Evolutionary conservation across 441 rosid species (phyloP), one percentile per base, ranked within the genome.

Genomic region (Gossypium aridum): DNA sequence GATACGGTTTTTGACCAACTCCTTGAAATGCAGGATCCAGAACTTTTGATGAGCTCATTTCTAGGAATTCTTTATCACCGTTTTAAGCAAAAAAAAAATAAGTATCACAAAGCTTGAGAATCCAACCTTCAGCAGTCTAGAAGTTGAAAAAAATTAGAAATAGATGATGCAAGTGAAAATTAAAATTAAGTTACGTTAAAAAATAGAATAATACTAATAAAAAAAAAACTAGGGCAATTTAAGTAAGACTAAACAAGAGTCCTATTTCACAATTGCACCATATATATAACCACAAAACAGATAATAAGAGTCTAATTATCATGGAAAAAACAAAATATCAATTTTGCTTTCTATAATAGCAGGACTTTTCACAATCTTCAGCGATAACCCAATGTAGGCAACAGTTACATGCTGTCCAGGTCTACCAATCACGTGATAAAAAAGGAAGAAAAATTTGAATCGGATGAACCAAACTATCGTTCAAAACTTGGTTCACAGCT

Each of bases 21-120:
- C 99, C 97, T 76, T 92, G 98, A 83, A 96, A 96, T 45, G 97
- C 97, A 81, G 98, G 97, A 84, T 96, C 99, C 85, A 90, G 77
- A 68, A 81, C 83, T 83, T 96, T 93, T 45, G 87, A 71, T 68
- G 99, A 79, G 77, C 85, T 85, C 99, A 96, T 96, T 60, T 76
- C 64, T 77, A 43, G 19, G 56, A 69, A 75, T 64, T 28, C 66
- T 80, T 62, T 67, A 31, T 55, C 76, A 75, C 62, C 76, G 79
- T 66, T 70, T 71, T 23, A 59, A 23, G 16, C 19, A 22, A 75
- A 63, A 17, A 31, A 70, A 49, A 74, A 20, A 20, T 34, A 34
- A 6, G 66, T 75, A 57, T 66, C 75, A 72, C 49, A 34, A 16
- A 43, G 51, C 70, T 64, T 76, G 23, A 79, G 71, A 73, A 77